A percentile compares a stretch with the other conserved stretches of the same genome.
Evolutionary conservation across 169 alveolate species (phyloP).

Genomic region (Amoebophrya sp.): DNA sequence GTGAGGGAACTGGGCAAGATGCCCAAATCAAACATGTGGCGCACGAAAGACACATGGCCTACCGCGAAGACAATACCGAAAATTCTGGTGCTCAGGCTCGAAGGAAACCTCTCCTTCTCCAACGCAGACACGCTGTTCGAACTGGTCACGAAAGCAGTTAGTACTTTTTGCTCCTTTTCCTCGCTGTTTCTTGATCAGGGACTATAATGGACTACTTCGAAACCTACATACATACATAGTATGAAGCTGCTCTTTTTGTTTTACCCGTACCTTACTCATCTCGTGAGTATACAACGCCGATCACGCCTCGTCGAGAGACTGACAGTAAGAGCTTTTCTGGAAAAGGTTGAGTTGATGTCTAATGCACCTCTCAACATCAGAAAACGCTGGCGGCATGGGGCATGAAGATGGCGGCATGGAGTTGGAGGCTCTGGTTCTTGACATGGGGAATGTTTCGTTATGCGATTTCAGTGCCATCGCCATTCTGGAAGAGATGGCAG

Average conservation of each 20-base stretch:
- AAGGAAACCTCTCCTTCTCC: not conserved
- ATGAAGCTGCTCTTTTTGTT: not conserved
- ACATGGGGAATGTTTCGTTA: not conserved
- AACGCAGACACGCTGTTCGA: conserved; percentile 14
- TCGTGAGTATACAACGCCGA: too few species aligned
- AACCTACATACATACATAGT: not conserved
- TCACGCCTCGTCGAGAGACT: too few species aligned
- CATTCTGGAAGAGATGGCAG: not conserved
- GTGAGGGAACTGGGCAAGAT: not conserved
- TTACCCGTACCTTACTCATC: not conserved
- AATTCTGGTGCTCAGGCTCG: not conserved
- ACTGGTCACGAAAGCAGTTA: not conserved
- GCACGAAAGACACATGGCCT: not conserved
- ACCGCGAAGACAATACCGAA: not conserved
- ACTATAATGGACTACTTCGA: too few species aligned
- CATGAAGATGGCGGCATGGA: not conserved
- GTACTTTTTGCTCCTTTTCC: not conserved
- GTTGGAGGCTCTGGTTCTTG: not conserved
- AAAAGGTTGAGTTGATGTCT: too few species aligned
- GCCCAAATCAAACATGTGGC: not conserved
- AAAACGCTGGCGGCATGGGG: not conserved
- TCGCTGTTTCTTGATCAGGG: too few species aligned
- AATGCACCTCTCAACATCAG: too few species aligned
- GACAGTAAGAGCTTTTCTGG: too few species aligned
- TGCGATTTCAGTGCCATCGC: not conserved